Evolutionary conservation across 1,284 basidiomycete species (phyloP).

Genomic region (Austropuccinia psidii): DNA sequence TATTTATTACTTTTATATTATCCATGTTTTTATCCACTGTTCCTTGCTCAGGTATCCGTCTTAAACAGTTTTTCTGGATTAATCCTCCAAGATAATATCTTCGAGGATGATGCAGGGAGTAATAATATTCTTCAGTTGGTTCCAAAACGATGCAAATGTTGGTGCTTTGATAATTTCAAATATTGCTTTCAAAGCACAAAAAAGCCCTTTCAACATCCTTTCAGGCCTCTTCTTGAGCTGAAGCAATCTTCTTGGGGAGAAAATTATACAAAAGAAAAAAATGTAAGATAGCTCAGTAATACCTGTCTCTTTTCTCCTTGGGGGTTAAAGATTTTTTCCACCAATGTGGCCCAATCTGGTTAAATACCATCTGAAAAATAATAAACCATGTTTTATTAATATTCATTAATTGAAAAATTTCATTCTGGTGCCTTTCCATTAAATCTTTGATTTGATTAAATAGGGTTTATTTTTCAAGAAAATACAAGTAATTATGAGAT

Average conservation of each 20-base stretch:
- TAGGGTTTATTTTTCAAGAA: not conserved
- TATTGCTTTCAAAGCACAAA: not conserved
- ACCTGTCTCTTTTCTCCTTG: not conserved
- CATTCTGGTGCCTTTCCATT: not conserved
- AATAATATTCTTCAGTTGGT: not conserved
- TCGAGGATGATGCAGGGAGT: not conserved
- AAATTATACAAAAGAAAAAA: too few species aligned
- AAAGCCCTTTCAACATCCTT: not conserved
- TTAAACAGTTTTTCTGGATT: too few species aligned
- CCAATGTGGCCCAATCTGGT: not conserved
- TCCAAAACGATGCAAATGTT: not conserved
- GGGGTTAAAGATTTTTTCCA: not conserved
- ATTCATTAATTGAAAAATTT: not conserved
- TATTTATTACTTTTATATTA: too few species aligned
- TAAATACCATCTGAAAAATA: not conserved
- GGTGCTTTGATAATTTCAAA: not conserved
- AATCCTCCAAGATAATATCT: not conserved
- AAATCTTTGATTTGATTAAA: not conserved
- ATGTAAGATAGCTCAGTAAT: too few species aligned
- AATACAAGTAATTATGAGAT: not conserved
- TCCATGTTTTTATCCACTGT: too few species aligned
- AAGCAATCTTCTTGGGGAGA: not conserved
- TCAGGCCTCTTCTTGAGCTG: not conserved
- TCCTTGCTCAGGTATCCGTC: too few species aligned
- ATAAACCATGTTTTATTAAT: not conserved